Evolutionary conservation across 805 yeast genomes (phyloP), one percentile per base, ranked within the genome.

Genomic region (Cyberlindnera japonica): DNA sequence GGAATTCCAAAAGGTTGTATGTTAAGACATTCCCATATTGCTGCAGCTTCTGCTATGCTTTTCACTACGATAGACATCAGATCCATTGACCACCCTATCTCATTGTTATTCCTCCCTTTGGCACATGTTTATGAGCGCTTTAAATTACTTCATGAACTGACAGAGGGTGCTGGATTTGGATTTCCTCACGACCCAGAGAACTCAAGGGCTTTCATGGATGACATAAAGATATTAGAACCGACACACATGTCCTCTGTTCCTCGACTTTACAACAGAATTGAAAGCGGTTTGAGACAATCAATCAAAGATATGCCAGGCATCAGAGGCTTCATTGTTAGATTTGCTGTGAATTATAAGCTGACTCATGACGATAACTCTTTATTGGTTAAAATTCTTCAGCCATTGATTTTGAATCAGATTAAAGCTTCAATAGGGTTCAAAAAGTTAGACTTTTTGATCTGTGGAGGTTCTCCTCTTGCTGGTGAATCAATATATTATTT

Each of bases 1-100:
- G 87, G 88, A 3, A 59, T 72, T 28, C 90, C 90, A 23, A 82
- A 82, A 58, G 90, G 90, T 32, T 88, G 79, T 6, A 73, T 72
- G 22, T 34, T 75, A 24, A 64, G 76, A 2, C 86, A 82, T n/a
- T n/a, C n/a, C 35, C 59, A 61, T 21, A 71, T 69, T 48, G 71
- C 75, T 3, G 65, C n/a, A n/a, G n/a, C n/a, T n/a, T n/a, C n/a
- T n/a, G n/a, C n/a, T n/a, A n/a, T n/a, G n/a, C n/a, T n/a, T n/a
- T n/a, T n/a, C n/a, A n/a, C n/a, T n/a, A n/a, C n/a, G n/a, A n/a
- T n/a, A n/a, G n/a, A n/a, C n/a, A n/a, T n/a, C 33, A 46, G 63
- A 10, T 47, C 61, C 5, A 43, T 64, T 14, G 38, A 33, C 9
- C 47, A 48, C 9, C 54, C 59, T 4, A 19, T 52, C 12, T 41